Evolutionary conservation across 2,329 filamentous ascomycete genomes (phyloP), one percentile per base, ranked within the genome.

Genomic region (Sclerotinia spermophila): DNA sequence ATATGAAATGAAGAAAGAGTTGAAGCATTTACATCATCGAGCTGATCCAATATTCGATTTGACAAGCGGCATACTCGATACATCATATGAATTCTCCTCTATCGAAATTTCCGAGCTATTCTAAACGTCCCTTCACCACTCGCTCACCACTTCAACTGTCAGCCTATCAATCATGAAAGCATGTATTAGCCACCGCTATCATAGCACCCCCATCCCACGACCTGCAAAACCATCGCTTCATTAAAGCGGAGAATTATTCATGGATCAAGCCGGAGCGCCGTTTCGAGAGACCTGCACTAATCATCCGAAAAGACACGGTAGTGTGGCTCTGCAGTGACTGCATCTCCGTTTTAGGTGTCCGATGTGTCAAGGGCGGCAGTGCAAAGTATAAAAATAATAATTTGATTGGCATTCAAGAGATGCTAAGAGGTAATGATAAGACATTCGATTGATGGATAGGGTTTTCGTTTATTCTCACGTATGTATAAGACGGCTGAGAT

Each of bases 251-350:
- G 42, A 38, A 40, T 21, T n/a, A n/a, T 53, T 53, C 15, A 55
- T 53, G 35, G n/a, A 15, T 65, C 30, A 21, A 30, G 48, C 30
- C 38, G n/a, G 44, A 35, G 59, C 51, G 40, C 61, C 38, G 40
- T 24, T 44, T n/a, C 40, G 33, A 33, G 11, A n/a, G 27, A 24
- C 21, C 17, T 30, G 7, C 24, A 65, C 44, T n/a, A 64, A 38
- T 51, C 61, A 33, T 64, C 44, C 24, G 48, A 51, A 64, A n/a
- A 24, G n/a, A 21, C 8, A n/a, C 8, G n/a, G 44, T 51, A 38
- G 61, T 65, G 61, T 65, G 61, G 61, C 61, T 65, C 30, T 38
- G 30, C 44, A 65, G n/a, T 51, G 61, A 38, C 44, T n/a, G 15
- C 44, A 38, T 51, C 61, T 64, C 13, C 27, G 17, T 64, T 38